Base-by-base conservation (phyloP, 2,329 filamentous ascomycete species). In the Calonectria leucothoes region DNA sequence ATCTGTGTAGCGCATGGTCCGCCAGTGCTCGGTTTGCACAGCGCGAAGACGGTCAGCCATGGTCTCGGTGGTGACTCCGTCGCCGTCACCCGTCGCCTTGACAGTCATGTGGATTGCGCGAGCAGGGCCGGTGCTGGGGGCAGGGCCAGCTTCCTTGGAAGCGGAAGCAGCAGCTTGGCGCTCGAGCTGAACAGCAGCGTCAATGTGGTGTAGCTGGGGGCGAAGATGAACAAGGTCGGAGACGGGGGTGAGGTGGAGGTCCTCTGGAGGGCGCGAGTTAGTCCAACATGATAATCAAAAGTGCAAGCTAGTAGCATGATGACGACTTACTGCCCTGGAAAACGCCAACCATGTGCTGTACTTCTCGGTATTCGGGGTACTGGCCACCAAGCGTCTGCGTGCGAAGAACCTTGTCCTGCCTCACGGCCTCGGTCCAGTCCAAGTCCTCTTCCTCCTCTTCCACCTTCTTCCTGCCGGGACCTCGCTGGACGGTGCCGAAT, bases 341-440 rank as follows among this genome's bases (percentile, higher is more conserved):
- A n/a, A 95, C 93, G 33, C 95, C 97, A 64, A 98, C 89, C 92
- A 98, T 97, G 86, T 98, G 98, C 77, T 95, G 93, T 27, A 93
- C 93, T 76, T 93, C 91, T 76, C 93, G 91, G 3, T 92, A 87
- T 49, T 91, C 89, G 15, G 93, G 89, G 74, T 95, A 93, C 83
- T 96, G 93, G 0, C 97, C 97, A 57, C 95, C 96, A 27, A 98
- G 88, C 0, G 95, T 98, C 86, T 98, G 95, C 73, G 92, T 94
- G 64, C 92, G 89, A 82, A 98, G 86, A 5, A 97, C 93, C 76
- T 93, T 92, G 68, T 93, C 93, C 79, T 92, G 91, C 68, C 91
- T 88, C 66, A 93, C 89, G 6, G 94, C 93, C 76, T 93, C 92
- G 64, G 89, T 87, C 87, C 94, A 95, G 72, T 93, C 89, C 74